phyloP scores from a whole-genome alignment of 1,284 basidiomycete species.

The Stygiomarasmius scandens region DNA sequence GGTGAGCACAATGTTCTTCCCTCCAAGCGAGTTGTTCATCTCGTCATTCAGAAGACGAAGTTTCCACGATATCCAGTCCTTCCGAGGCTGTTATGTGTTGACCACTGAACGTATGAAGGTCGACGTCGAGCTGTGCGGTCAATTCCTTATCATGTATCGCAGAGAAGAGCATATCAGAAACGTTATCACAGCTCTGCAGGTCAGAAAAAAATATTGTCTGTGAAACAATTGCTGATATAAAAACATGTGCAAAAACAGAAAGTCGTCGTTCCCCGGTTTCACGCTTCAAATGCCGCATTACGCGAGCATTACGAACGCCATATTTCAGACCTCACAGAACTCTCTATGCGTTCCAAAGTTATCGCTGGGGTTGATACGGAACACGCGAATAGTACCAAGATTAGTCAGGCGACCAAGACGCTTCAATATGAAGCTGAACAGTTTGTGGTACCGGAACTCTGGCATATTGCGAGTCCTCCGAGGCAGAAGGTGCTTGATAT shows the following conservation, averaged over 20 bases:
- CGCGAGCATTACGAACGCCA: conserved; percentile 59
- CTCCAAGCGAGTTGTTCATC: conserved; percentile 3
- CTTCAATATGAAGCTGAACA: conserved; percentile 73
- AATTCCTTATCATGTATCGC: conserved; percentile 66
- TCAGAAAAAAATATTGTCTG: conserved; percentile 19
- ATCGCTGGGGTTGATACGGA: conserved; percentile 54
- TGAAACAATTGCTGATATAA: too few relatives aligned
- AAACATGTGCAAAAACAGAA: conserved; percentile 20
- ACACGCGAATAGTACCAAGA: conserved; percentile 50
- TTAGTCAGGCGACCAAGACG: conserved; percentile 65
- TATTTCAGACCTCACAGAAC: conserved; percentile 44
- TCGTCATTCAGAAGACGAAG: conserved; percentile 51
- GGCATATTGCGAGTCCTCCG: conserved; percentile 64
- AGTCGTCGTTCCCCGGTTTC: conserved; percentile 56
- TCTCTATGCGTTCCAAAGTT: conserved; percentile 48
- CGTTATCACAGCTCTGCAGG: conserved; percentile 48
- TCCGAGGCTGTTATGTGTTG: conserved; percentile 47
- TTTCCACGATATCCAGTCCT: conserved; percentile 58
- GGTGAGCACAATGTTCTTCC: background rate
- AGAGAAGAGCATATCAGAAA: conserved; percentile 59
- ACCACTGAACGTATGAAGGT: conserved; percentile 67
- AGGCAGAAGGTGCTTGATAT: conserved; percentile 63
- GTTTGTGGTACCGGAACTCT: conserved; percentile 63
- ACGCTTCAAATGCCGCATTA: conserved; percentile 54
- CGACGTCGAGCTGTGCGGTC: conserved; percentile 77